Conservation (phyloP, 768 basidiomycete species). For the Termitomyces sp. region DNA sequence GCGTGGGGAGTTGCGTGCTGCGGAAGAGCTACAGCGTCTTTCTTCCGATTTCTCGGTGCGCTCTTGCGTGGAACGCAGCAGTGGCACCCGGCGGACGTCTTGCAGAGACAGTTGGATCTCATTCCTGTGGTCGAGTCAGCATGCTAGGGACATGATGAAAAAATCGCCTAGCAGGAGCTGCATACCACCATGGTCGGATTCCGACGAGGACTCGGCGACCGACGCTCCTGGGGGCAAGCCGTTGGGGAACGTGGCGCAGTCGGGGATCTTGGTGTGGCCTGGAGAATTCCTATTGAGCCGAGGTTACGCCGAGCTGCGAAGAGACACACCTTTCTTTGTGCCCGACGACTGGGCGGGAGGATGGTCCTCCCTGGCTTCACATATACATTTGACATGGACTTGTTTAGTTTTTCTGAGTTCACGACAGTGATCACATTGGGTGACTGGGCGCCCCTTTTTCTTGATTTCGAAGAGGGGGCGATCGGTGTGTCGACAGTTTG, state of each 20-base stretch:
- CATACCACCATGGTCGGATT: constrained; percentile 69
- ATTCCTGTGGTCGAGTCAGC: constrained; percentile 49
- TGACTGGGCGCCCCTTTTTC: constrained; percentile 89
- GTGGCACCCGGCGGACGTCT: constrained; percentile 45
- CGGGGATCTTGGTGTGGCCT: constrained; percentile 62
- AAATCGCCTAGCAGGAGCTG: constrained; percentile 44
- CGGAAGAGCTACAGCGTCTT: constrained; percentile 19
- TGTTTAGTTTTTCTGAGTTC: constrained; percentile 83
- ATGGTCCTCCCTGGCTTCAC: constrained; percentile 72
- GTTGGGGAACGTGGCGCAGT: constrained; percentile 76
- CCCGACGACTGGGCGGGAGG: constrained; percentile 41
- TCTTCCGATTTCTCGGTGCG: constrained; percentile 33
- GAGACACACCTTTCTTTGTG: constrained; percentile 65
- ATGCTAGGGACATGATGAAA: constrained; percentile 31
- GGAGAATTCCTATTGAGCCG: constrained; percentile 19
- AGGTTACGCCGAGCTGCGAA: constrained; percentile 9
- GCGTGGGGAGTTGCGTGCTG: constrained; percentile 8
- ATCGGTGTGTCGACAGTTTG: constrained; percentile 84
- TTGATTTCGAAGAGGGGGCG: constrained; percentile 89
- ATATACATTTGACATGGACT: constrained; percentile 84
- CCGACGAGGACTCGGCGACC: constrained; percentile 51
- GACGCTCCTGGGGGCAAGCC: constrained; percentile 74
- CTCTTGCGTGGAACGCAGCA: constrained; percentile 56
- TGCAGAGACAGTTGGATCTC: constrained; percentile 42
- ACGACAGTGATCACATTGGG: constrained; percentile 88